Percentiles rank a stretch among this genome's conserved stretches.
Evolutionary conservation across 164 flowering plant genomes (phyloP).

Genomic region (Tetracentron sinense): DNA sequence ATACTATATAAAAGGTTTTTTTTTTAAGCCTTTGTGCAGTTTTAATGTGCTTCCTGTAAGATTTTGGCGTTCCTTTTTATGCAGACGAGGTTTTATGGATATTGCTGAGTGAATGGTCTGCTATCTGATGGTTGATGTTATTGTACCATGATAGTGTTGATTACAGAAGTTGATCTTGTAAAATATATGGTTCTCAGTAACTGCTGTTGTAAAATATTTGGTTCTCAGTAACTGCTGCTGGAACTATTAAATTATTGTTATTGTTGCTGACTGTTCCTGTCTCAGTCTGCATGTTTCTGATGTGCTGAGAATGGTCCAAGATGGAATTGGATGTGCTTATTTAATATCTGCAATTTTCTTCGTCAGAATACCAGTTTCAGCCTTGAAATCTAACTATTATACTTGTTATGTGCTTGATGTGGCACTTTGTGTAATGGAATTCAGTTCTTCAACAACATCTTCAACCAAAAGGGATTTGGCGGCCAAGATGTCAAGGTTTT

Average conservation of each 20-base stretch:
- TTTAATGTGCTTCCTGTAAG: not conserved
- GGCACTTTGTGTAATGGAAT: not conserved
- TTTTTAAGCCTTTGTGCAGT: not conserved
- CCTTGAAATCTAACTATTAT: constrained; percentile 3
- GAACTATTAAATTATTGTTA: too few species aligned
- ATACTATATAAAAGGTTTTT: not conserved
- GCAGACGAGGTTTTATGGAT: too few species aligned
- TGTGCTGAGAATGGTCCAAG: not conserved
- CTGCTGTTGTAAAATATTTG: not conserved
- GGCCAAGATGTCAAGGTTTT: constrained; percentile 70
- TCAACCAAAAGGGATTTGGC: constrained; percentile 37
- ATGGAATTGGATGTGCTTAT: not conserved
- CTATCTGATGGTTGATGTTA: not conserved
- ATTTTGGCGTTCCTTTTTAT: too few species aligned
- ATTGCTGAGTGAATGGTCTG: not conserved
- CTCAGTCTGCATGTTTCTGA: not conserved
- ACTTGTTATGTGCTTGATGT: constrained; percentile 13
- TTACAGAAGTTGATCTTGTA: not conserved
- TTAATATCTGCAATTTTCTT: not conserved
- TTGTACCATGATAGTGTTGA: not conserved
- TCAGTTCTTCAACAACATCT: constrained; percentile 44
- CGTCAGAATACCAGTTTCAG: not conserved
- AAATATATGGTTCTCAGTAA: not conserved
- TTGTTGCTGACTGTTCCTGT: too few species aligned
- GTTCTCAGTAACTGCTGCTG: not conserved